Conservation (phyloP, 371 early-diverging fungal genomes). For the Funneliformis caledonium region DNA sequence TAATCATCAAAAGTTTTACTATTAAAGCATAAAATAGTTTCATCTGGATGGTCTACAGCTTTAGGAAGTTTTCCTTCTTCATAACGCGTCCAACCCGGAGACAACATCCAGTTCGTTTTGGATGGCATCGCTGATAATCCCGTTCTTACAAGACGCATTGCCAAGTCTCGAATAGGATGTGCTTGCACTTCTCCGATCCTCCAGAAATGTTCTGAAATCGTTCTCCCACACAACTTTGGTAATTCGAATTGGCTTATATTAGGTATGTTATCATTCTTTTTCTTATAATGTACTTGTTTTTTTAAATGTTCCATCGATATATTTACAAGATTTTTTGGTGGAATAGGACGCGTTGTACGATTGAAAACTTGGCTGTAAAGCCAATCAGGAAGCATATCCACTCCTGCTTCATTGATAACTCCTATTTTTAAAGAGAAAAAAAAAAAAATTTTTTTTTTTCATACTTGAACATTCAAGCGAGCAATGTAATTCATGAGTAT, state of each 20-base stretch:
- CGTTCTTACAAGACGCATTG: neutral
- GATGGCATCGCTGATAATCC: slow-evolving; percentile 50
- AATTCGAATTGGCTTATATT: slow-evolving; percentile 47
- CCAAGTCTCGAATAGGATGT: slow-evolving; percentile 47
- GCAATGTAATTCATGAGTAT: too few relatives aligned
- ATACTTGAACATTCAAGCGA: too few relatives aligned
- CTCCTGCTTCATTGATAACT: slow-evolving; percentile 16
- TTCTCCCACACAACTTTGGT: slow-evolving; percentile 58
- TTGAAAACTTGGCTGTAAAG: slow-evolving; percentile 32
- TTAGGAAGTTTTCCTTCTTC: slow-evolving; percentile 46
- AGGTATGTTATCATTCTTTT: slow-evolving; percentile 42
- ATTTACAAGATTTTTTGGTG: neutral
- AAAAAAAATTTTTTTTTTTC: too few relatives aligned
- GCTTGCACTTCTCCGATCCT: slow-evolving; percentile 65
- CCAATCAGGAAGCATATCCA: slow-evolving; percentile 35
- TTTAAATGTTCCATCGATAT: slow-evolving; percentile 17
- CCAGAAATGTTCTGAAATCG: slow-evolving; percentile 82
- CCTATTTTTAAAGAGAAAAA: neutral
- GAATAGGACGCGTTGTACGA: neutral
- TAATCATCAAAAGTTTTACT: slow-evolving; percentile 67
- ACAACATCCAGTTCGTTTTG: slow-evolving; percentile 66
- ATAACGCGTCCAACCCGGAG: slow-evolving; percentile 90
- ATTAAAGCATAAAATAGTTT: slow-evolving; percentile 82
- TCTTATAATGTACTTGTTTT: neutral
- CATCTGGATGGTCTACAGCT: slow-evolving; percentile 63